A percentile compares a stretch with the other conserved stretches of the same genome.
Conservation (phyloP, 1,284 basidiomycete genomes). For the Cutaneotrichosporon curvatum region DNA sequence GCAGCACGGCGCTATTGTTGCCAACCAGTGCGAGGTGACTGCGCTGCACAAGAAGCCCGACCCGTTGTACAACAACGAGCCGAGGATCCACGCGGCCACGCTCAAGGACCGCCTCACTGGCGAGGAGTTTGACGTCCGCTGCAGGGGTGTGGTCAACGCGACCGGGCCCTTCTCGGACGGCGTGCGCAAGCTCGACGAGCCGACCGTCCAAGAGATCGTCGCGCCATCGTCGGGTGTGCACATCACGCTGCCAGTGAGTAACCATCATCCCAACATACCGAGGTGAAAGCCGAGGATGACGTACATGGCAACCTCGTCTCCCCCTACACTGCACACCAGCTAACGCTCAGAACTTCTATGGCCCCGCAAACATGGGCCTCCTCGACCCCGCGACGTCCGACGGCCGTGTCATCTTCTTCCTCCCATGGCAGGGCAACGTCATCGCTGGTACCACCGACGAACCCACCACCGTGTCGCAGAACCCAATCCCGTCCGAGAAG, state of each 20-base stretch:
- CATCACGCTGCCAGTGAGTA: slow-evolving; percentile 71
- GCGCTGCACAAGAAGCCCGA: slow-evolving; percentile 62
- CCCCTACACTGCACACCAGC: too few relatives aligned
- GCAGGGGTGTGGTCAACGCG: slow-evolving; percentile 92
- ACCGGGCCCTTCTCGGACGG: slow-evolving; percentile 92
- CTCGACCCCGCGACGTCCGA: slow-evolving; percentile 93
- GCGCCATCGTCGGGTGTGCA: slow-evolving; percentile 89
- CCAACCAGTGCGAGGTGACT: slow-evolving; percentile 86
- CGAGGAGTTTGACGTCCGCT: slow-evolving; percentile 71
- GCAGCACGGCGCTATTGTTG: slow-evolving; percentile 79
- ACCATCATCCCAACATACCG: background rate
- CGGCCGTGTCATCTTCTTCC: slow-evolving; percentile 96
- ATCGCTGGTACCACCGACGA: slow-evolving; percentile 96
- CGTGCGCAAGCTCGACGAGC: slow-evolving; percentile 78
- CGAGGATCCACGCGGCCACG: slow-evolving; percentile 65
- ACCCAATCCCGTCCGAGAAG: slow-evolving; percentile 81
- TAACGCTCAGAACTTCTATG: slow-evolving; percentile 67
- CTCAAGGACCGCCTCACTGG: slow-evolving; percentile 72
- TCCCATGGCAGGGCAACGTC: slow-evolving; percentile 96
- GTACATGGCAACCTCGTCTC: too few relatives aligned
- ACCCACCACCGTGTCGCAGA: slow-evolving; percentile 65
- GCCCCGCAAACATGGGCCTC: slow-evolving; percentile 88
- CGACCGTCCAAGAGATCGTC: slow-evolving; percentile 75
- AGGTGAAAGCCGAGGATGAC: too few relatives aligned
- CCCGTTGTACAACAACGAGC: slow-evolving; percentile 48